Percentiles rank a stretch among this genome's conserved stretches.
phyloP scores from a whole-genome alignment of 805 yeast genomes.

The Lachancea meyersii region DNA sequence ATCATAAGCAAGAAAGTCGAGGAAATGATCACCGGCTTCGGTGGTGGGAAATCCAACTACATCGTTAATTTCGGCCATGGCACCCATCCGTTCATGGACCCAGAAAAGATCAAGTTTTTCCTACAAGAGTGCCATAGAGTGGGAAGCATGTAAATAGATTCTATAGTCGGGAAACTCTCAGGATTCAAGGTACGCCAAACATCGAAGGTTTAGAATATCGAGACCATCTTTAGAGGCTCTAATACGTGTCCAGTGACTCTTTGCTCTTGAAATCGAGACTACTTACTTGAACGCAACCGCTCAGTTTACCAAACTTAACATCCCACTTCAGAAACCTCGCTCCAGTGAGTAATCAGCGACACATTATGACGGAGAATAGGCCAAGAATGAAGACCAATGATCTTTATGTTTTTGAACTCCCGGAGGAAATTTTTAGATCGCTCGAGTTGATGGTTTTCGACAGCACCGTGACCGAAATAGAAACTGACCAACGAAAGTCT shows the following conservation, averaged over 20 bases:
- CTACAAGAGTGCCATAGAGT: conserved; percentile 80
- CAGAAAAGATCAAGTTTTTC: conserved; percentile 80
- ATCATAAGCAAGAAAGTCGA: conserved; percentile 74
- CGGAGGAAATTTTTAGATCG: conserved; percentile 37
- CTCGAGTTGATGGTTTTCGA: conserved; percentile 53
- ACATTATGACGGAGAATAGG: background rate
- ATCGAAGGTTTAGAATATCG: background rate
- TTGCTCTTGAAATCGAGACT: too few relatives aligned
- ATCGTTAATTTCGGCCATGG: conserved; percentile 97
- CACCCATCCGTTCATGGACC: conserved; percentile 96
- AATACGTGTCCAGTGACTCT: too few relatives aligned
- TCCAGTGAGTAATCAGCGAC: background rate
- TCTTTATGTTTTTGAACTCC: conserved; percentile 45
- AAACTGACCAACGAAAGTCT: conserved; percentile 4
- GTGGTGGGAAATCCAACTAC: conserved; percentile 88
- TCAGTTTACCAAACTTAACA: background rate
- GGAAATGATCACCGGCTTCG: conserved; percentile 83
- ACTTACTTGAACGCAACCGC: background rate
- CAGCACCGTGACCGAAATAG: conserved; percentile 38
- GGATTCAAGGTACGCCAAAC: background rate
- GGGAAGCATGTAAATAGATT: conserved; percentile 37
- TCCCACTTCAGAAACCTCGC: background rate
- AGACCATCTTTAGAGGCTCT: too few relatives aligned
- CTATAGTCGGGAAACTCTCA: background rate
- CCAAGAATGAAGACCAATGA: conserved; percentile 30